Evolutionary conservation across 345 rosid species (phyloP).

Genomic region (Eucalyptus pumila): DNA sequence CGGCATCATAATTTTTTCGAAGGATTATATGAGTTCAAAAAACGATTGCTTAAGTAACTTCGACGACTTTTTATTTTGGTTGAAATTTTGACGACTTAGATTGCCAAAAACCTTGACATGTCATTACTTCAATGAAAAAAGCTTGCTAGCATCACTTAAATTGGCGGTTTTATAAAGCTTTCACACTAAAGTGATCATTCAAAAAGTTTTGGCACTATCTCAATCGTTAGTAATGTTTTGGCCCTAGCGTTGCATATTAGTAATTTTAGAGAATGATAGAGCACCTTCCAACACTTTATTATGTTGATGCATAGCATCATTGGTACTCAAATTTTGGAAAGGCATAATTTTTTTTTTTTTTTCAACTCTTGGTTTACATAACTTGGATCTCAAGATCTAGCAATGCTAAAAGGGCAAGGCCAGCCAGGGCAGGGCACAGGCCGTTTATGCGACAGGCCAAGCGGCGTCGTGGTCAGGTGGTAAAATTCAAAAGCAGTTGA

Average conservation of each 20-base stretch:
- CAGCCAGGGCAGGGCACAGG: too few relatives aligned
- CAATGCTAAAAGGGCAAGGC: too few relatives aligned
- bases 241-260: background rate
- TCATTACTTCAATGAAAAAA: background rate
- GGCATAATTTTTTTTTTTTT: too few relatives aligned
- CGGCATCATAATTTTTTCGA: background rate
- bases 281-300: too few relatives aligned
- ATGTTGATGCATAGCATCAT: too few relatives aligned
- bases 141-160: rapidly evolving
- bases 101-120: background rate
- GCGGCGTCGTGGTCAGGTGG: too few relatives aligned
- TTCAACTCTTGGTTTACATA: too few relatives aligned
- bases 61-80: too few relatives aligned
- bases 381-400: too few relatives aligned
- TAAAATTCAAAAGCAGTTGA: too few relatives aligned
- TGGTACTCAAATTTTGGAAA: too few relatives aligned
- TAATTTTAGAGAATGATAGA: background rate
- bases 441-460: too few relatives aligned
- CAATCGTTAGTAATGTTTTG: background rate
- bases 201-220: background rate
- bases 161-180: background rate
- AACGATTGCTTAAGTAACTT: background rate
- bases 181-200: background rate
- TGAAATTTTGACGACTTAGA: background rate
- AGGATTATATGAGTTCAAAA: background rate